A percentile compares a stretch with the other conserved stretches of the same genome.
Evolutionary conservation across 768 basidiomycete species (phyloP).

Genomic region (Pleurotus pulmonarius): DNA sequence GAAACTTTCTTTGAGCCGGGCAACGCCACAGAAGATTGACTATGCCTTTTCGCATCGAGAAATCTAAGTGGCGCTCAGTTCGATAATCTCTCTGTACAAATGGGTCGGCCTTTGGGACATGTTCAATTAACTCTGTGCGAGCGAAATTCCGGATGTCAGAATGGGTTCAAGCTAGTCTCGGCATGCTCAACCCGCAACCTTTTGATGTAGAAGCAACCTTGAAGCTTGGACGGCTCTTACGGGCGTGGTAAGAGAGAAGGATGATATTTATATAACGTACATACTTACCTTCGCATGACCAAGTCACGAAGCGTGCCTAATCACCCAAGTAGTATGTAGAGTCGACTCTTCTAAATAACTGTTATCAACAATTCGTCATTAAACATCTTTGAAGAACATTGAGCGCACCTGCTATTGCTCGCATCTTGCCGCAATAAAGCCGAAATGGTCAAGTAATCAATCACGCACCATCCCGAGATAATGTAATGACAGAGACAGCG

Average conservation of each 20-base stretch:
- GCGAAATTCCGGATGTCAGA: not conserved
- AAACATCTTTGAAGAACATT: not conserved
- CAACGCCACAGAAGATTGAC: conserved; percentile 6
- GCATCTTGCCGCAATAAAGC: not conserved
- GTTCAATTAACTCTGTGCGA: not conserved
- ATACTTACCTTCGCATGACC: not conserved
- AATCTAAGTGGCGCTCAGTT: conserved; percentile 4
- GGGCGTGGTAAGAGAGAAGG: conserved; percentile 1
- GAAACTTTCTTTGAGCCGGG: not conserved
- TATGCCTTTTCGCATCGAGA: not conserved
- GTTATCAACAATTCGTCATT: not conserved
- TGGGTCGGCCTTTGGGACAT: not conserved
- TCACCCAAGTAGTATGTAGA: not conserved
- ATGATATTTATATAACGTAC: conserved; percentile 1
- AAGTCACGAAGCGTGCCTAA: not conserved
- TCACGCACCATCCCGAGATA: too few species aligned
- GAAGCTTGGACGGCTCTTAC: conserved; percentile 2
- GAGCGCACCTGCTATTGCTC: not conserved
- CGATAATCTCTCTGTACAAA: not conserved
- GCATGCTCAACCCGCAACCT: not conserved
- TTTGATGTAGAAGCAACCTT: conserved; percentile 1
- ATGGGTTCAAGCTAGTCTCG: not conserved
- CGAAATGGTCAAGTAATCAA: not conserved
- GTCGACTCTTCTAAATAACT: not conserved
- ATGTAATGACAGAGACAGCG: too few species aligned